Percentiles rank a stretch among this genome's conserved stretches.
phyloP scores from a whole-genome alignment of 1,139 yeast genomes.

The Geotrichum siamense region DNA sequence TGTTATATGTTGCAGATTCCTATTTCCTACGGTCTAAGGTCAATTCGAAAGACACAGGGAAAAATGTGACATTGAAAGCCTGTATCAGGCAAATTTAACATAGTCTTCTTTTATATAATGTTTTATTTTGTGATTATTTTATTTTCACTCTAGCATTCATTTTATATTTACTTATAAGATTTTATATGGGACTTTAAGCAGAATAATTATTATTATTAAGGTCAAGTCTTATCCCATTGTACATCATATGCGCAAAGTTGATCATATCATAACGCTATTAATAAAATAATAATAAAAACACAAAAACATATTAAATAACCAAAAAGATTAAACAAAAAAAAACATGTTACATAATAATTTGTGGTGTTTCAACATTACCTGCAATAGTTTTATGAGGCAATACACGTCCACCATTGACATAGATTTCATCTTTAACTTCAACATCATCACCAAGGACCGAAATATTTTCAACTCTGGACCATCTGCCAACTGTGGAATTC shows the following conservation, averaged over 20 bases:
- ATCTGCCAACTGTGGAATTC: constrained; percentile 96
- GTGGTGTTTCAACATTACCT: constrained; percentile 92
- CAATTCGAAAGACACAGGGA: no score
- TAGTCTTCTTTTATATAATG: no score
- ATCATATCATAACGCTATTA: neutral
- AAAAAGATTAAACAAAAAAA: neutral
- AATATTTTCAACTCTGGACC: constrained; percentile 99
- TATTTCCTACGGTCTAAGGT: neutral
- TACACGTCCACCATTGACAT: constrained; percentile 98
- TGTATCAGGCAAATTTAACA: no score
- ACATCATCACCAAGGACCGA: constrained; percentile 99
- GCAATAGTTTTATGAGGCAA: constrained; percentile 97
- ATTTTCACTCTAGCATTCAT: no score
- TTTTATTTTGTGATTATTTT: no score
- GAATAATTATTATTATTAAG: no score
- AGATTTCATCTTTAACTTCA: constrained; percentile 94
- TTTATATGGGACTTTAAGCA: no score
- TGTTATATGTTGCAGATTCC: neutral
- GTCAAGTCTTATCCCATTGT: neutral
- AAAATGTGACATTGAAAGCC: no score
- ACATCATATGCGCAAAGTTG: no score
- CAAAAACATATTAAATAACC: neutral
- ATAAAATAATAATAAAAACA: neutral
- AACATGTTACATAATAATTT: constrained; percentile 75
- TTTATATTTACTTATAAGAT: no score